Evolutionary conservation across 169 alveolate genomes (phyloP).

Genomic region (Eimeria sp.): DNA sequence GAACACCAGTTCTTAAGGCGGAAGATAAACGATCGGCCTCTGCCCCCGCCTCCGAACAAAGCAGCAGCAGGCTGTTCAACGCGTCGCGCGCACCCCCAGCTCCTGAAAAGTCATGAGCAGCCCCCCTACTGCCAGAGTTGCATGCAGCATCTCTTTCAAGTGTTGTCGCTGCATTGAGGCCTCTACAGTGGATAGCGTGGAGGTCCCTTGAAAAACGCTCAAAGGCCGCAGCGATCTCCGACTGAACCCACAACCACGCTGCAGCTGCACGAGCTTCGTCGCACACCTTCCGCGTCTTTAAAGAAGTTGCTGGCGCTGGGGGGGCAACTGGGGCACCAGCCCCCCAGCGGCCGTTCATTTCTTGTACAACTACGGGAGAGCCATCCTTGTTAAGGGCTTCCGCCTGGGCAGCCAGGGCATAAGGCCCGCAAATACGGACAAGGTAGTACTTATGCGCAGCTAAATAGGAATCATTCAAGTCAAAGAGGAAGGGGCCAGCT

Average conservation of each 20-base stretch:
- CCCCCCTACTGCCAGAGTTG: conserved; percentile 1
- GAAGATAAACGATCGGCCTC: conserved; percentile 77
- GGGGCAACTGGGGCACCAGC: conserved; percentile 27
- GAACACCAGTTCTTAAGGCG: conserved; percentile 19
- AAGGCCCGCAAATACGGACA: background rate
- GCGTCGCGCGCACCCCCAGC: conserved; percentile 66
- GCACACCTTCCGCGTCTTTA: conserved; percentile 14
- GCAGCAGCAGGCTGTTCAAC: conserved; percentile 56
- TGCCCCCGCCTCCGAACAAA: conserved; percentile 71
- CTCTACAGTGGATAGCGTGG: conserved; percentile 22
- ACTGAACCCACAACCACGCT: conserved; percentile 68
- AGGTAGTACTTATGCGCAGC: background rate
- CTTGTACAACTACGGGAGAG: conserved; percentile 2
- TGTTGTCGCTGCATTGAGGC: conserved; percentile 41
- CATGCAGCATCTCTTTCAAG: conserved; percentile 40
- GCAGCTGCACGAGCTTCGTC: conserved; percentile 69
- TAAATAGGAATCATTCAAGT: background rate
- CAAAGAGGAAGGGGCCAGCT: background rate
- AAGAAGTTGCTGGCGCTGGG: background rate
- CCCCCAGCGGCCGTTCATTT: conserved; percentile 76
- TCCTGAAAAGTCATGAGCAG: background rate
- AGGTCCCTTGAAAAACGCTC: conserved; percentile 56
- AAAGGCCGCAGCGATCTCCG: conserved; percentile 58
- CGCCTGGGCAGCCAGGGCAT: background rate
- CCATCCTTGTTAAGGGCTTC: background rate